These are phyloP conservation scores for Parasitella parasitica DNA, from an alignment of 371 early-diverging fungal genomes.

Conservation along the genomic window DNA sequence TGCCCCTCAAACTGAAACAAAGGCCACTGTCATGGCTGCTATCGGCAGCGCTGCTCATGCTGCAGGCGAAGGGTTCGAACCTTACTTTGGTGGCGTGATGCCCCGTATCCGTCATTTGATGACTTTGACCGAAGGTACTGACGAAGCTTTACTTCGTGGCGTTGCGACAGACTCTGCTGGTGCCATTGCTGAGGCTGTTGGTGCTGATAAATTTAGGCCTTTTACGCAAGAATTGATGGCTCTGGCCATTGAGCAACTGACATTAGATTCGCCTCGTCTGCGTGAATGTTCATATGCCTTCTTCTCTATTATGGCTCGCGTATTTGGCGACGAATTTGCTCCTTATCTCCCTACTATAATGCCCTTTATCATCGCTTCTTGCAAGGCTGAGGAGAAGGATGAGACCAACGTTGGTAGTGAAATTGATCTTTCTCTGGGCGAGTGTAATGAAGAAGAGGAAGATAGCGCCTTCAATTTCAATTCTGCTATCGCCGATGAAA, in stretches of 20 bases:
- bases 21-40: slow-evolving; percentile 76
- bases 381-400: slow-evolving; percentile 70
- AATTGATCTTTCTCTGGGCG: slow-evolving; percentile 44
- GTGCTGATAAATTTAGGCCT: slow-evolving; percentile 79
- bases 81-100: slow-evolving; percentile 78
- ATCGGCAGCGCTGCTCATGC: slow-evolving; percentile 90
- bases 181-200: slow-evolving; percentile 86
- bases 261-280: slow-evolving; percentile 69
- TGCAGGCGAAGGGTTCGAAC: slow-evolving; percentile 71
- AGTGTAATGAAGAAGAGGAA: slow-evolving; percentile 59
- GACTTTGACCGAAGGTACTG: slow-evolving; percentile 61
- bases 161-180: slow-evolving; percentile 87
- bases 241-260: slow-evolving; percentile 77
- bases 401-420: slow-evolving; percentile 45
- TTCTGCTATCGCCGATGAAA: slow-evolving; percentile 88
- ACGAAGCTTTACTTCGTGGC: slow-evolving; percentile 79
- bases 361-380: slow-evolving; percentile 73
- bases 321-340: slow-evolving; percentile 82
- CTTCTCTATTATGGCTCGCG: slow-evolving; percentile 80
- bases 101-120: slow-evolving; percentile 72
- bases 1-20: slow-evolving; percentile 60
- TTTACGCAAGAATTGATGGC: slow-evolving; percentile 71
- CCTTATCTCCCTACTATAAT: slow-evolving; percentile 75
- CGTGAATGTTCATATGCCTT: slow-evolving; percentile 86
- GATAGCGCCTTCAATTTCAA: slow-evolving; percentile 60